phyloP scores from a whole-genome alignment of 495 filamentous ascomycete species.

The Podospora pseudopauciseta region DNA sequence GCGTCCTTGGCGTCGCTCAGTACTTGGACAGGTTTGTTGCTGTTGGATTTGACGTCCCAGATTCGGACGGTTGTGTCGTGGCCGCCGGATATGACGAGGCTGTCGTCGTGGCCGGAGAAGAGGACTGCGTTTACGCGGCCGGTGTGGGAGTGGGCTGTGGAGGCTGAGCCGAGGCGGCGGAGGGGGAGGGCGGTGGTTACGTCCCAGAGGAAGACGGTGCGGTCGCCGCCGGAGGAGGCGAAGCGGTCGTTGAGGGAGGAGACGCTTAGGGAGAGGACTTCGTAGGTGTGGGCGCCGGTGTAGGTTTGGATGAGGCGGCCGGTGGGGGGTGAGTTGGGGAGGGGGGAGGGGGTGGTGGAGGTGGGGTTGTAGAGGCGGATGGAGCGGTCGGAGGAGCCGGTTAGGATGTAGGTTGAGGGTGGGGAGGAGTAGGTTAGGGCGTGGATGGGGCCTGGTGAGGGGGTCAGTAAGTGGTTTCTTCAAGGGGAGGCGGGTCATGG shows the following conservation, averaged over 20 bases:
- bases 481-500: too few species aligned
- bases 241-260: conserved; percentile 76
- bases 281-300: conserved; percentile 79
- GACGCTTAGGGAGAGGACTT: conserved; percentile 76
- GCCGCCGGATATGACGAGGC: conserved; percentile 69
- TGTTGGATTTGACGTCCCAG: conserved; percentile 69
- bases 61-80: conserved; percentile 79
- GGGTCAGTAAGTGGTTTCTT: conserved; percentile 14
- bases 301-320: conserved; percentile 74
- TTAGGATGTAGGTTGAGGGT: conserved; percentile 71
- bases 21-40: conserved; percentile 69
- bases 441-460: conserved; percentile 62
- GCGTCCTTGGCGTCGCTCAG: conserved; percentile 76
- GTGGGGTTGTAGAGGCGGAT: conserved; percentile 76
- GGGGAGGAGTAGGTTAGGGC: conserved; percentile 67
- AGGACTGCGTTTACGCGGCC: conserved; percentile 70
- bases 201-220: conserved; percentile 90
- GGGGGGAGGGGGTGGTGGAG: conserved; percentile 38
- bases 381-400: conserved; percentile 78
- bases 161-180: conserved; percentile 59
- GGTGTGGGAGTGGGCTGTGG: conserved; percentile 54
- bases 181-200: conserved; percentile 71
- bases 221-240: conserved; percentile 79
- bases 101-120: conserved; percentile 70
- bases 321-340: conserved; percentile 37